These are phyloP conservation scores for Boletus rubropictus DNA, from an alignment of 768 basidiomycete genomes.

Conservation along the genomic window DNA sequence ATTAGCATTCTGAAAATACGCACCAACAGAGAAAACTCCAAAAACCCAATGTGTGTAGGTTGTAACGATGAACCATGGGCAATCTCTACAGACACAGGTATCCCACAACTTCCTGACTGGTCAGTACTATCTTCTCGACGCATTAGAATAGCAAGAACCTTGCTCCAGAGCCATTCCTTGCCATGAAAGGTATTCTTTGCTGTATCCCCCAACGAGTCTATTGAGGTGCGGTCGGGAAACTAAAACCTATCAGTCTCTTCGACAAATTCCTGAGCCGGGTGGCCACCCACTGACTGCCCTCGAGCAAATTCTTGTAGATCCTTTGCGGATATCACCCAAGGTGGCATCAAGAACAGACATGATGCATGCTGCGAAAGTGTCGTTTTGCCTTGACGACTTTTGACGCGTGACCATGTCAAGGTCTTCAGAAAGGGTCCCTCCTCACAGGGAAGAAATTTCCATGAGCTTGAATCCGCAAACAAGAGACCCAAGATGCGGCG, in stretches of 20 bases:
- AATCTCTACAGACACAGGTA: conserved; percentile 31
- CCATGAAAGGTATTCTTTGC: conserved; percentile 21
- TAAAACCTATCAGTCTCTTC: conserved; percentile 3
- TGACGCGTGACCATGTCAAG: conserved; percentile 25
- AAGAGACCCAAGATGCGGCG: conserved; percentile 36
- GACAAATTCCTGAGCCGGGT: background rate
- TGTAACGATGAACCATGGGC: conserved; percentile 39
- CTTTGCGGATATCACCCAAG: conserved; percentile 33
- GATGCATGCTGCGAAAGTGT: conserved; percentile 16
- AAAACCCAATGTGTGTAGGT: conserved; percentile 41
- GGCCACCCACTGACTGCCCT: conserved; percentile 18
- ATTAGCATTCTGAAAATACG: conserved; percentile 4
- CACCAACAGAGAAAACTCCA: conserved; percentile 37
- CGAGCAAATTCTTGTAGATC: conserved; percentile 33
- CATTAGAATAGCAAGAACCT: conserved; percentile 26
- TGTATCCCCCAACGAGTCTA: background rate
- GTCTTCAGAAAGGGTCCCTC: conserved; percentile 22
- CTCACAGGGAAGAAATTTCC: conserved; percentile 25
- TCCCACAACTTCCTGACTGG: conserved; percentile 34
- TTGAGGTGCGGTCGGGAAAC: conserved; percentile 19
- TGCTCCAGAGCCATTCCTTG: conserved; percentile 53
- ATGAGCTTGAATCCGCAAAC: conserved; percentile 26
- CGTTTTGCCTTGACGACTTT: conserved; percentile 9
- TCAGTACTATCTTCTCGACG: conserved; percentile 4
- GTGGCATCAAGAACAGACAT: conserved; percentile 34